Base-by-base conservation (phyloP, 768 basidiomycete species). In the Russula emetica region DNA sequence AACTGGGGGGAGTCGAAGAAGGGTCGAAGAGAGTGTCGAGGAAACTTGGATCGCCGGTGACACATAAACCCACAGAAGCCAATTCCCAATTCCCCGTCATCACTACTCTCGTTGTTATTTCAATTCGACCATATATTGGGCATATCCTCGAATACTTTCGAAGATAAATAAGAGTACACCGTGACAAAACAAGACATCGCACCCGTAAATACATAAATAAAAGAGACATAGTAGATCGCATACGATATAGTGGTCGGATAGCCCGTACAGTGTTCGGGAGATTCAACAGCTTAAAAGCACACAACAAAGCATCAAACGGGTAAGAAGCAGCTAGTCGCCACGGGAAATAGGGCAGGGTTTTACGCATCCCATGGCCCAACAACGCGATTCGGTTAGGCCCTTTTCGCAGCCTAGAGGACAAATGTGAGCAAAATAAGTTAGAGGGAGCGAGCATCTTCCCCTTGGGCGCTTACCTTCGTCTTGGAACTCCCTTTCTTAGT, bases 401-500 rank as follows among this genome's bases (percentile, higher is more conserved):
- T 30, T 36, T 56, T 65, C 34, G 40, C 38, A 38, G 55, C 53
- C 64, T 65, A 45, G 8, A 47, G 18, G 30, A 20, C 40, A 4
- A 18, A 40, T 32, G n/a, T 65, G 20, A 64, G 59, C 16, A 3
- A 28, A 36, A 42, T 7, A 24, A n/a, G n/a, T n/a, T n/a, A n/a
- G 22, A 30, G 24, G 28, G 18, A 50, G 1, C 1, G 18, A 16
- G 14, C 18, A n/a, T 26, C 51, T 45, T 8, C 10, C 14, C 10
- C 20, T 45, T 2, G 36, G 5, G 57, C 32, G 40, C 60, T 42
- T 56, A 61, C 64, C 64, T 61, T 64, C 10, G 32, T 1, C 47
- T 62, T 62, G 45, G 61, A 49, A 50, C 34, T 50, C 38, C 69
- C 73, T 70, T 64, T 77, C 73, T 64, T 71, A 11, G 65, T 56